phyloP scores from a whole-genome alignment of 805 yeast genomes.

The Ogataea saltuana region DNA sequence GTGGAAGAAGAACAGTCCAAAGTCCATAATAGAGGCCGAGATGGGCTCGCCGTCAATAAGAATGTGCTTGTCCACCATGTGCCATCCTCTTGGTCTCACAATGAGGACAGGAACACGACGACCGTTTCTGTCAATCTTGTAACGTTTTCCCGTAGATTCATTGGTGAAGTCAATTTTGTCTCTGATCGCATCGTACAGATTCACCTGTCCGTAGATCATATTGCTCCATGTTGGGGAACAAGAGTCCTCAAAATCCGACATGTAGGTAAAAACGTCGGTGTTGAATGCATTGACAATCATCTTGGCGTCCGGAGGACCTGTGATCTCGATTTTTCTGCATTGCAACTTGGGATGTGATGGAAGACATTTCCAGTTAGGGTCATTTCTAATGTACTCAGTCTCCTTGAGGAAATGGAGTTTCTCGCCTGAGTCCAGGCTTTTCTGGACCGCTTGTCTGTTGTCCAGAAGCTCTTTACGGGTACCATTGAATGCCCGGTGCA shows the following conservation, averaged over 20 bases:
- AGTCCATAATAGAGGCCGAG: constrained; percentile 75
- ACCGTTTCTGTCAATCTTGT: constrained; percentile 44
- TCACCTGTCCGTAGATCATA: constrained; percentile 78
- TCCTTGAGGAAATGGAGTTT: constrained; percentile 66
- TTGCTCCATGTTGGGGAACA: constrained; percentile 83
- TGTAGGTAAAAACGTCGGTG: constrained; percentile 75
- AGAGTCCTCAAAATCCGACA: constrained; percentile 87
- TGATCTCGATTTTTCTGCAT: constrained; percentile 77
- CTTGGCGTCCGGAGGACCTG: constrained; percentile 84
- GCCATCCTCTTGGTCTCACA: constrained; percentile 91
- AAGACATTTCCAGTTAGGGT: constrained; percentile 75
- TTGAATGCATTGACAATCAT: constrained; percentile 83
- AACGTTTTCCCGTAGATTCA: constrained; percentile 39
- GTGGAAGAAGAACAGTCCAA: constrained; percentile 75
- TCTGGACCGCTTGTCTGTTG: constrained; percentile 63
- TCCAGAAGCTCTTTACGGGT: constrained; percentile 59
- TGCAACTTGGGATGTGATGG: constrained; percentile 70
- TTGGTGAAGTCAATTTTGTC: constrained; percentile 56
- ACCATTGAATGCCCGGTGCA: constrained; percentile 71
- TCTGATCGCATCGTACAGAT: constrained; percentile 74
- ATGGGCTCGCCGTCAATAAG: constrained; percentile 74
- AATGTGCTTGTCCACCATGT: constrained; percentile 72
- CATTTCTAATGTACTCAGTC: constrained; percentile 68
- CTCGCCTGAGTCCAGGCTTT: constrained; percentile 59
- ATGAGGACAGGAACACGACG: constrained; percentile 73